Conservation (phyloP, 441 rosid species). For the Pelargonium cotyledonis region DNA sequence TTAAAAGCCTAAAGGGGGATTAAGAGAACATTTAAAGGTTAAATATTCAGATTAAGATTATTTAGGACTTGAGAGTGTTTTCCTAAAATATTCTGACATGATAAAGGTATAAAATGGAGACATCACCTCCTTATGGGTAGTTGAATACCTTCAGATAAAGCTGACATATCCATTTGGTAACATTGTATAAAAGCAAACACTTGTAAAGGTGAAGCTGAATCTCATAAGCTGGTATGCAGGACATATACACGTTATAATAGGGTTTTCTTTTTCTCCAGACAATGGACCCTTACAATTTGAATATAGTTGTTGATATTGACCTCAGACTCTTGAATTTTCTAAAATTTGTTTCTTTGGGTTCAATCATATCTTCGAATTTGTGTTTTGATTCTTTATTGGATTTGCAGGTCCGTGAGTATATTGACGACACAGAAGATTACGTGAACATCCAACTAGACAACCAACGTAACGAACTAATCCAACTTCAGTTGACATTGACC, state of each 20-base stretch:
- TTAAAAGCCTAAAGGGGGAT: neutral
- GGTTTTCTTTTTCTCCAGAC: neutral
- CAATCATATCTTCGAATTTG: neutral
- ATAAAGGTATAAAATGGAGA: neutral
- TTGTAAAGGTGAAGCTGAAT: neutral
- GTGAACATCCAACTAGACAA: slow-evolving; percentile 89
- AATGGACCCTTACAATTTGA: neutral
- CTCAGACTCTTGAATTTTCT: neutral
- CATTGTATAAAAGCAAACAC: neutral
- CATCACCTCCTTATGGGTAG: neutral
- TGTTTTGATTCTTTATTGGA: neutral
- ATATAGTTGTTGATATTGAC: neutral
- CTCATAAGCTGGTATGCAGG: neutral
- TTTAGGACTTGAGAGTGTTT: neutral
- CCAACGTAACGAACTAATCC: slow-evolving; percentile 89
- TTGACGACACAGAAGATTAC: slow-evolving; percentile 92
- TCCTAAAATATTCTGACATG: neutral
- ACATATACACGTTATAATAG: neutral
- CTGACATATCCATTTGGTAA: neutral
- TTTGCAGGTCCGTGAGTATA: slow-evolving; percentile 79
- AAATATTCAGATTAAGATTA: neutral
- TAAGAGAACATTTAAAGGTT: neutral
- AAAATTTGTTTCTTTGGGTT: neutral
- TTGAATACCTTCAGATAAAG: neutral
- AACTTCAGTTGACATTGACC: slow-evolving; percentile 74